Evolutionary conservation across 2,329 filamentous ascomycete species (phyloP).

Genomic region (Thielaviopsis cerberus): DNA sequence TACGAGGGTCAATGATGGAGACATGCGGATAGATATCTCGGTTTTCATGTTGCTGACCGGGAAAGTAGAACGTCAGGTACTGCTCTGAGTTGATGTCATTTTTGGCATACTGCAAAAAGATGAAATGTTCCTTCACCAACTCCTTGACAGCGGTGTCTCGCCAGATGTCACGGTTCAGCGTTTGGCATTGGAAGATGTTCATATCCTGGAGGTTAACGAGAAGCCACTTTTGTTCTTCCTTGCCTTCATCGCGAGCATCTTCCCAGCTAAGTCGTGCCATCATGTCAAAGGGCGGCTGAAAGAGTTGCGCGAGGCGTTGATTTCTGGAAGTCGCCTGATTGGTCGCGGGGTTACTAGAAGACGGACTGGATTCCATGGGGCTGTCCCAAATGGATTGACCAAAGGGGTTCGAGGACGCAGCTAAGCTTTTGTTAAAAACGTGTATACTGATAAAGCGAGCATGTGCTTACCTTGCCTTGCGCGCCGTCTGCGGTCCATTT

Average conservation of each 20-base stretch:
- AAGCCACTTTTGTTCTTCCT: conserved; percentile 81
- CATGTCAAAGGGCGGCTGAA: conserved; percentile 77
- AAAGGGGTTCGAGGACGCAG: conserved; percentile 19
- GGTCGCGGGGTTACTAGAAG: conserved; percentile 9
- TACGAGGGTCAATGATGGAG: conserved; percentile 84
- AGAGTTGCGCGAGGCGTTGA: conserved; percentile 72
- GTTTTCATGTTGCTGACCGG: conserved; percentile 49
- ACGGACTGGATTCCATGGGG: conserved; percentile 2
- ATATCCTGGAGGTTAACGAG: conserved; percentile 89
- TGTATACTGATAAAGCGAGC: not conserved
- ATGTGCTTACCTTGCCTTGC: conserved; percentile 4
- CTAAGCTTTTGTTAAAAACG: not conserved
- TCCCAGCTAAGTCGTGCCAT: conserved; percentile 72
- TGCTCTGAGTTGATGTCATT: conserved; percentile 59
- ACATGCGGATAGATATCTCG: conserved; percentile 90
- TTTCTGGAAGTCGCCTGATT: conserved; percentile 35
- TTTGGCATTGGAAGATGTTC: conserved; percentile 84
- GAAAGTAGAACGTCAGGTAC: conserved; percentile 83
- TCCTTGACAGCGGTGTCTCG: conserved; percentile 64
- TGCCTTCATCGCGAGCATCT: conserved; percentile 65
- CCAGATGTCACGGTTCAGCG: conserved; percentile 89
- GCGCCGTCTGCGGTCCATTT: conserved; percentile 7
- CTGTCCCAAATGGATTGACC: conserved; percentile 24
- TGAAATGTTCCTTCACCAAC: conserved; percentile 77
- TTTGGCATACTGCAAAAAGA: conserved; percentile 89